Base-by-base conservation (phyloP, 306 rosid species). In the Glycine soja region DNA sequence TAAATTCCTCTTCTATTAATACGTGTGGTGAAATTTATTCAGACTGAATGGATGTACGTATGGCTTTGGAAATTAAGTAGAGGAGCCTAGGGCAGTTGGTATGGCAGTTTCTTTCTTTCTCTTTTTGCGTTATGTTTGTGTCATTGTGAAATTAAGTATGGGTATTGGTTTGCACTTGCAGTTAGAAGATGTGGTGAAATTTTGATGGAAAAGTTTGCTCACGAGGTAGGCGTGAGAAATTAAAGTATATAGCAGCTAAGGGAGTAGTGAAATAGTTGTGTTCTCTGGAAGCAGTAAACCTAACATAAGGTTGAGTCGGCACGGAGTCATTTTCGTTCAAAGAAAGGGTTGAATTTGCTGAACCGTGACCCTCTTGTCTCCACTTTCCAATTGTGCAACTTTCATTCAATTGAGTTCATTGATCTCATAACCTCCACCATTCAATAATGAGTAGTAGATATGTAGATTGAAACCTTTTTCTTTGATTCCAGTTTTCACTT, bases 221-320 rank as follows among this genome's bases (percentile, higher is more conserved):
- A 85, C 88, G 74, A 77, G 85, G 62, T 48, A 57, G 81, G 85
- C 45, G 56, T 81, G 88, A 81, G 62, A 85, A 85, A 52, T 56
- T 16, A 75, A 70, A 84, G 75, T 51, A 10, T 9, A 34, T 16
- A 34, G 32, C 13, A 68, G 71, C 48, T 18, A 73, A 59, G 56
- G 3, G 34, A 36, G 11, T 40, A 56, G 76, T 70, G 45, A 66
- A 65, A 76, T 42, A 68, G 48, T 43, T 62, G 42, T 47, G 8
- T 68, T 56, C 4, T 63, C 13, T 5, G n/a, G 12, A 66, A 63
- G 51, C 13, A 38, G 58, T 58, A 30, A 78, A 71, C 74, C 53
- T 51, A 62, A 74, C 58, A 80, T 15, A 61, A 51, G 84, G 63
- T 13, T 40, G 76, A 80, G 74, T 51, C 1, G 57, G 71, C 79